These are phyloP conservation scores for Lachnellula suecica DNA, from an alignment of 2,329 filamentous ascomycete genomes.

Conservation along the genomic window DNA sequence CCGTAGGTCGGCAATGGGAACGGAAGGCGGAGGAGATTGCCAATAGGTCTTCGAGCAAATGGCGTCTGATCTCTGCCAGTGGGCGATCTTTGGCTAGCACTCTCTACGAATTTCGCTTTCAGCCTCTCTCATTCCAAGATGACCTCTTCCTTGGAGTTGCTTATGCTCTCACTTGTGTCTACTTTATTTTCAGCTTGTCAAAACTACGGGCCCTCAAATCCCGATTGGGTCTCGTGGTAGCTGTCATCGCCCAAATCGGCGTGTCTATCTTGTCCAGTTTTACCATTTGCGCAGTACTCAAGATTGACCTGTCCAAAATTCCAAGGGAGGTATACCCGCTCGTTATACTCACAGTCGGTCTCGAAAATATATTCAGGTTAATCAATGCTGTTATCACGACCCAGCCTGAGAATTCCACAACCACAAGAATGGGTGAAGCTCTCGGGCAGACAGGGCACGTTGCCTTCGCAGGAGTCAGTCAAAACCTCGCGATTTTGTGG, in stretches of 20 bases:
- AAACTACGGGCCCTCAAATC: constrained; percentile 76
- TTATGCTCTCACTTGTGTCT: constrained; percentile 62
- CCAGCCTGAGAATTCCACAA: constrained; percentile 65
- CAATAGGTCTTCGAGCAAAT: constrained; percentile 47
- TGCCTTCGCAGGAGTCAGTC: constrained; percentile 64
- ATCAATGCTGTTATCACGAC: constrained; percentile 77
- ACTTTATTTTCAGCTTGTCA: constrained; percentile 66
- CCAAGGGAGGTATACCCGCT: constrained; percentile 74
- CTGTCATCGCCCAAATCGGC: constrained; percentile 67
- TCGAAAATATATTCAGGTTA: constrained; percentile 76
- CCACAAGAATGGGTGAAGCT: constrained; percentile 69
- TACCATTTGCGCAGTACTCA: constrained; percentile 73
- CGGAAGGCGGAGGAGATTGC: constrained; percentile 54
- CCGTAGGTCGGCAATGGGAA: constrained; percentile 65
- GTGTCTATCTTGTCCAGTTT: constrained; percentile 78
- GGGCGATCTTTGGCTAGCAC: constrained; percentile 54
- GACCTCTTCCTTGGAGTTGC: constrained; percentile 62
- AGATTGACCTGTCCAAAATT: constrained; percentile 73
- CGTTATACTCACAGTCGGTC: constrained; percentile 70
- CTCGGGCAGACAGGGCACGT: constrained; percentile 72
- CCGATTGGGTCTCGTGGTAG: constrained; percentile 68
- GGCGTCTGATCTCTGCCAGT: constrained; percentile 64
- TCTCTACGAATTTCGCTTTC: constrained; percentile 77
- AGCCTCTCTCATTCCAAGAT: constrained; percentile 68
- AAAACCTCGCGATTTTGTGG: constrained; percentile 68